A percentile compares a stretch with the other conserved stretches of the same genome.
Evolutionary conservation across 305 asterid genomes (phyloP).

Genomic region (Fraxinus albicans): DNA sequence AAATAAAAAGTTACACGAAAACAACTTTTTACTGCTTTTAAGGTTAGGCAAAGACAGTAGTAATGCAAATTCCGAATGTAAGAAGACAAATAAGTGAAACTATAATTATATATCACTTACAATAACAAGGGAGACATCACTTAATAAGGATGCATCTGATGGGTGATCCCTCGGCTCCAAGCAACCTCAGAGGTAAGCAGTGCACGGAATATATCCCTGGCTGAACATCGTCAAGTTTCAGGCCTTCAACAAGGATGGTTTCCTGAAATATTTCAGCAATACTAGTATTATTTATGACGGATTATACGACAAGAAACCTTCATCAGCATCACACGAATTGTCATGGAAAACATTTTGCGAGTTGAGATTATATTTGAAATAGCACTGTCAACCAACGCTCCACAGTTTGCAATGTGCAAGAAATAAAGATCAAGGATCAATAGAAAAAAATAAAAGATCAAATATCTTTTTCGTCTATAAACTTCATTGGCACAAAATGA

Average conservation of each 20-base stretch:
- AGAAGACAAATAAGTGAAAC: neutral
- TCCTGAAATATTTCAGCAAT: conserved; percentile 48
- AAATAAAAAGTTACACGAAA: neutral
- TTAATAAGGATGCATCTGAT: conserved; percentile 88
- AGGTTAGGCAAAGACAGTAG: neutral
- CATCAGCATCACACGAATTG: neutral
- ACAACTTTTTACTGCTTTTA: neutral
- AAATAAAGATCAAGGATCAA: neutral
- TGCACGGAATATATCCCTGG: conserved; percentile 71
- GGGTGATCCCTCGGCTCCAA: conserved; percentile 94
- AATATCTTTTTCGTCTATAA: neutral
- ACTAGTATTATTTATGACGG: neutral
- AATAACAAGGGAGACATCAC: conserved; percentile 27
- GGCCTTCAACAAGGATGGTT: conserved; percentile 87
- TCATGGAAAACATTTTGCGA: neutral
- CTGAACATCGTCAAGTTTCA: conserved; percentile 69
- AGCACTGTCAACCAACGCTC: neutral
- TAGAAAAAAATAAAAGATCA: neutral
- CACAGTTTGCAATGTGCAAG: neutral
- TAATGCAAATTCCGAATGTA: neutral
- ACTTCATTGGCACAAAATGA: neutral
- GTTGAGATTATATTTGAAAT: neutral
- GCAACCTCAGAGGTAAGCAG: conserved; percentile 84
- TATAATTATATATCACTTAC: neutral
- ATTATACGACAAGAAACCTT: neutral